These are phyloP conservation scores for Hanseniaspora guilliermondii DNA, from an alignment of 805 yeast genomes.

Conservation along the genomic window DNA sequence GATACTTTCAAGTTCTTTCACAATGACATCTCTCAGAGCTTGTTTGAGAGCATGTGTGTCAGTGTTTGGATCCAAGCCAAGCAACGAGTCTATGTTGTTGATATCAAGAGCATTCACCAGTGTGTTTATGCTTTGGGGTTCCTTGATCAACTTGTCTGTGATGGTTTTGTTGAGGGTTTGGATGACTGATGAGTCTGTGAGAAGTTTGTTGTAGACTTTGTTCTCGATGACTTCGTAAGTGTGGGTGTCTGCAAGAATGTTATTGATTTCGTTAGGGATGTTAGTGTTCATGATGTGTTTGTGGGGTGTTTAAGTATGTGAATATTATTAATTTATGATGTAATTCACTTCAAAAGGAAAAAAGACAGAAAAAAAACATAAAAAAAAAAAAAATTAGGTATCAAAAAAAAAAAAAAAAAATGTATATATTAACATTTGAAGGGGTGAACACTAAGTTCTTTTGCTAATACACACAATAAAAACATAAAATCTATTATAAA, in stretches of 20 bases:
- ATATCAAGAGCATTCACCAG: background rate
- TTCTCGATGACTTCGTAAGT: conserved; percentile 4
- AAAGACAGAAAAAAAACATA: background rate
- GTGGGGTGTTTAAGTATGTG: too few species aligned
- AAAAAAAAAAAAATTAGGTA: background rate
- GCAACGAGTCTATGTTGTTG: background rate
- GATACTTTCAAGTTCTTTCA: background rate
- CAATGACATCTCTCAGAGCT: background rate
- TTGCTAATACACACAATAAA: too few species aligned
- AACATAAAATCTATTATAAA: background rate
- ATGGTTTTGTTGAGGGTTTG: background rate
- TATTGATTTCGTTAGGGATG: conserved; percentile 7
- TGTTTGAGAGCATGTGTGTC: background rate
- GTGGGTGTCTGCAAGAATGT: background rate
- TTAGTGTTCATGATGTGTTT: background rate
- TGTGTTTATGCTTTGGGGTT: background rate
- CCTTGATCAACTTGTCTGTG: background rate
- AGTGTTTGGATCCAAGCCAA: background rate
- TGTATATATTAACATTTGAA: too few species aligned
- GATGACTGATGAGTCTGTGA: background rate
- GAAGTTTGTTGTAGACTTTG: background rate
- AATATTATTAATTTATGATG: too few species aligned
- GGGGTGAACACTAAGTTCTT: too few species aligned
- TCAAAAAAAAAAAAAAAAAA: background rate
- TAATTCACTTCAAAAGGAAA: too few species aligned